Evolutionary conservation across 2,329 filamentous ascomycete species (phyloP).

Genomic region (Neophaeococcomyces aloes): DNA sequence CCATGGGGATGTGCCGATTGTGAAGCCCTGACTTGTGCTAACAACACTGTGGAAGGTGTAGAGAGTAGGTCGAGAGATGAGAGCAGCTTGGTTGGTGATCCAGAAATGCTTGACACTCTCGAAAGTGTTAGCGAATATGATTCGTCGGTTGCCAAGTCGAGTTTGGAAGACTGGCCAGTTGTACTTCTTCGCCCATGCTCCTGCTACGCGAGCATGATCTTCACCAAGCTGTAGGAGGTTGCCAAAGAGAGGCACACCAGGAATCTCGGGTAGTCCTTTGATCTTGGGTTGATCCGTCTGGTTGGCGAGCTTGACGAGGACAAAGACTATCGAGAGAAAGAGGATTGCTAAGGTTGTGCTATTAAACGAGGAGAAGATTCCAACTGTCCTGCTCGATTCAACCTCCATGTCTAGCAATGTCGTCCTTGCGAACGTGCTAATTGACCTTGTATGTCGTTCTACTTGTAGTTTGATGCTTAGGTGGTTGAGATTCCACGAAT

Average conservation of each 20-base stretch:
- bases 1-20: slow-evolving; percentile 75
- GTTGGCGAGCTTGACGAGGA: slow-evolving; percentile 34
- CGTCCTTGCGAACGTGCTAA: not conserved
- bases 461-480: no score
- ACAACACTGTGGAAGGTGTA: slow-evolving; percentile 76
- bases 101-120: slow-evolving; percentile 61
- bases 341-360: slow-evolving; percentile 23
- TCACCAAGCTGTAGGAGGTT: slow-evolving; percentile 52
- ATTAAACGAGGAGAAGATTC: not conserved
- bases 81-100: slow-evolving; percentile 66
- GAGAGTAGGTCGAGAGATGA: slow-evolving; percentile 66
- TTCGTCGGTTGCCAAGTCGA: slow-evolving; percentile 39
- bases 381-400: not conserved
- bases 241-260: slow-evolving; percentile 52
- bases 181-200: slow-evolving; percentile 49
- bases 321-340: slow-evolving; percentile 29
- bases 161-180: slow-evolving; percentile 51
- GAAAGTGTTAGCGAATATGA: slow-evolving; percentile 70
- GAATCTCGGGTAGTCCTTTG: slow-evolving; percentile 51
- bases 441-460: not conserved
- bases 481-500: no score
- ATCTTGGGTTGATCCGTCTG: slow-evolving; percentile 50
- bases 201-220: slow-evolving; percentile 45
- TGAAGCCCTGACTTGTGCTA: slow-evolving; percentile 66
- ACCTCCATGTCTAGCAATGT: not conserved